Percentiles rank a stretch among this genome's conserved stretches.
Conservation (phyloP, 1,284 basidiomycete species). For the Fomitopsis palustris region DNA sequence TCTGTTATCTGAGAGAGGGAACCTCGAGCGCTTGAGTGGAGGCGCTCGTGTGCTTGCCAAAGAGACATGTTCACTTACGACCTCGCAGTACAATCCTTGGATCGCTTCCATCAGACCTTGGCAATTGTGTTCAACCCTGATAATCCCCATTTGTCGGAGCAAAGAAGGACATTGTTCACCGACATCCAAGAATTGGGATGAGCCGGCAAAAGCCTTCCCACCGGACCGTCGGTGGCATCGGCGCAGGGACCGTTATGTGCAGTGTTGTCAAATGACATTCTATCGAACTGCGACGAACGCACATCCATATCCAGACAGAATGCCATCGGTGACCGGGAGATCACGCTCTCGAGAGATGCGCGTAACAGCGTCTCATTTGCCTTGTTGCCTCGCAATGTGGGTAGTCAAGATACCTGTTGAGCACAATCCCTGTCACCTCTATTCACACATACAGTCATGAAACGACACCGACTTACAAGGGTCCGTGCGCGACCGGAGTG, state of each 20-base stretch:
- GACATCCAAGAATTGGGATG: not conserved
- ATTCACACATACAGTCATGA: not conserved
- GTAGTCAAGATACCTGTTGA: too few relatives aligned
- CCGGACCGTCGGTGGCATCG: not conserved
- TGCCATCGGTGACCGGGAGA: not conserved
- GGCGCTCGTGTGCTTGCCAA: too few relatives aligned
- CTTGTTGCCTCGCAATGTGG: too few relatives aligned
- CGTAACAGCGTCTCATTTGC: too few relatives aligned
- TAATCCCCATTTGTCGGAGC: not conserved
- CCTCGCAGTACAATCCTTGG: not conserved
- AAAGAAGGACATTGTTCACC: not conserved
- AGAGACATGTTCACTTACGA: too few relatives aligned
- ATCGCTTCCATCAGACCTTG: not conserved
- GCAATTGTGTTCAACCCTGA: not conserved
- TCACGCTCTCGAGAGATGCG: not conserved
- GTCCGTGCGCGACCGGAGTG: not conserved
- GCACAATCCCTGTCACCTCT: not conserved
- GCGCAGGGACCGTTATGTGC: not conserved
- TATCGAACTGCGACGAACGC: not conserved
- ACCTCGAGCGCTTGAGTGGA: too few relatives aligned
- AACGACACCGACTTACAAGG: not conserved
- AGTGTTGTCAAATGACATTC: not conserved
- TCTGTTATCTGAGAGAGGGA: too few relatives aligned
- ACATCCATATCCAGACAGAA: not conserved
- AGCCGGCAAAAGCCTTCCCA: not conserved